These are phyloP conservation scores for Hanseniaspora meyeri DNA, from an alignment of 805 yeast genomes.

Conservation along the genomic window DNA sequence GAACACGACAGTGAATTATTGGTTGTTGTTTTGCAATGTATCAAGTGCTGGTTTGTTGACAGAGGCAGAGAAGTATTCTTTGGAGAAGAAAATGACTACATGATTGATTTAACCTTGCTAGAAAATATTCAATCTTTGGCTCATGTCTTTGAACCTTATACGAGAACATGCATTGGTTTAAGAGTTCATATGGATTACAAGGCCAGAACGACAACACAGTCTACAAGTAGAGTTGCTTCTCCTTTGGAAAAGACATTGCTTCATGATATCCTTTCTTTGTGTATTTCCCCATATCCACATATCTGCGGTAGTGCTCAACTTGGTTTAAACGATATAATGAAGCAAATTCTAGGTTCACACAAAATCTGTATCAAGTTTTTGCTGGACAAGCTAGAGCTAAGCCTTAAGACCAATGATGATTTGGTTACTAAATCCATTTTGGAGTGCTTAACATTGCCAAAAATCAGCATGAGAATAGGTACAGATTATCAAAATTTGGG, in stretches of 20 bases:
- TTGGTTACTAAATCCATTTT: slow-evolving; percentile 55
- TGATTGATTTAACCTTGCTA: slow-evolving; percentile 43
- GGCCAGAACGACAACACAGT: slow-evolving; percentile 57
- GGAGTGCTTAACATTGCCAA: slow-evolving; percentile 42
- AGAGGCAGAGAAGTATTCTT: slow-evolving; percentile 61
- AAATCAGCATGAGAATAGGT: slow-evolving; percentile 45
- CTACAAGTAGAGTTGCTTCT: slow-evolving; percentile 61
- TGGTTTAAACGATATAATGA: slow-evolving; percentile 55
- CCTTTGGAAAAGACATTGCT: slow-evolving; percentile 50
- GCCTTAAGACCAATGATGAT: slow-evolving; percentile 38
- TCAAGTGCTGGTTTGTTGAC: slow-evolving; percentile 69
- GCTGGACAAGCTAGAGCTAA: slow-evolving; percentile 37
- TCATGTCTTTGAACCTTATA: slow-evolving; percentile 53
- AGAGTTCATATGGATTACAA: slow-evolving; percentile 63
- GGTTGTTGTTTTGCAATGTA: slow-evolving; percentile 47
- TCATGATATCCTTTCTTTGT: slow-evolving; percentile 48
- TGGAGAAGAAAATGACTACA: slow-evolving; percentile 41
- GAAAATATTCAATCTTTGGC: slow-evolving; percentile 51
- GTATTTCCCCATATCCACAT: slow-evolving; percentile 59
- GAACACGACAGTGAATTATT: slow-evolving; percentile 55
- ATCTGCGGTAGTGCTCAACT: slow-evolving; percentile 60
- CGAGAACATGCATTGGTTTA: slow-evolving; percentile 67
- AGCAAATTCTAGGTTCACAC: slow-evolving; percentile 56
- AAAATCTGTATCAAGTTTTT: slow-evolving; percentile 40
- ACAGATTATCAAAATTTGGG: slow-evolving; percentile 44